phyloP scores from a whole-genome alignment of 228 moss, liverwort and hornwort species.

The Sphagnum fallax region DNA sequence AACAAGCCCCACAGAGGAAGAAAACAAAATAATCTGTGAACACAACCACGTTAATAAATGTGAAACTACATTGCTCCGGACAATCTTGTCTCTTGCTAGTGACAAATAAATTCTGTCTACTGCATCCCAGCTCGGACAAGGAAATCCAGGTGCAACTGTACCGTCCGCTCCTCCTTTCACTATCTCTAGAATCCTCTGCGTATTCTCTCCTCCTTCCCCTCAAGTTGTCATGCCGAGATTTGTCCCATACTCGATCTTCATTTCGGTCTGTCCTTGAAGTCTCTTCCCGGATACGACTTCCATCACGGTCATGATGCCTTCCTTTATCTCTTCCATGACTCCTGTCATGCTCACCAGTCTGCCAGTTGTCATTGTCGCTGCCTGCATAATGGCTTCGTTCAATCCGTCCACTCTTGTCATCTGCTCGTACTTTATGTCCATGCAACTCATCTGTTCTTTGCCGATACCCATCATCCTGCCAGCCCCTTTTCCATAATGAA shows the following conservation, averaged over 20 bases:
- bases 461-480: constrained; percentile 46
- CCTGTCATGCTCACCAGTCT: constrained; percentile 58
- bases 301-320: constrained; percentile 48
- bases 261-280: constrained; percentile 51
- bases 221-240: constrained; percentile 23
- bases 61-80: too few relatives aligned
- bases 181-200: constrained; percentile 57
- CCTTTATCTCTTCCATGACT: constrained; percentile 56
- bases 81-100: too few relatives aligned
- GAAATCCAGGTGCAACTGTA: constrained; percentile 29
- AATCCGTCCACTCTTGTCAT: constrained; percentile 45
- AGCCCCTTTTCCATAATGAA: constrained; percentile 49
- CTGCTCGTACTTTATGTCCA: constrained; percentile 55
- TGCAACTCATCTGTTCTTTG: constrained; percentile 47
- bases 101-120: background rate
- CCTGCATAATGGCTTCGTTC: constrained; percentile 58
- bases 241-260: constrained; percentile 59
- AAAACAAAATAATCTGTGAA: too few relatives aligned
- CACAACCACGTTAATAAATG: too few relatives aligned
- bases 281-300: constrained; percentile 37
- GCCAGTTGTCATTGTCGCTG: constrained; percentile 54
- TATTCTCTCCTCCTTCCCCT: constrained; percentile 55
- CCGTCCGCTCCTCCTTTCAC: constrained; percentile 55
- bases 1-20: too few relatives aligned
- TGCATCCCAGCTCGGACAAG: constrained; percentile 1